Conservation (phyloP, 345 rosid genomes). For the Salix brachista region DNA sequence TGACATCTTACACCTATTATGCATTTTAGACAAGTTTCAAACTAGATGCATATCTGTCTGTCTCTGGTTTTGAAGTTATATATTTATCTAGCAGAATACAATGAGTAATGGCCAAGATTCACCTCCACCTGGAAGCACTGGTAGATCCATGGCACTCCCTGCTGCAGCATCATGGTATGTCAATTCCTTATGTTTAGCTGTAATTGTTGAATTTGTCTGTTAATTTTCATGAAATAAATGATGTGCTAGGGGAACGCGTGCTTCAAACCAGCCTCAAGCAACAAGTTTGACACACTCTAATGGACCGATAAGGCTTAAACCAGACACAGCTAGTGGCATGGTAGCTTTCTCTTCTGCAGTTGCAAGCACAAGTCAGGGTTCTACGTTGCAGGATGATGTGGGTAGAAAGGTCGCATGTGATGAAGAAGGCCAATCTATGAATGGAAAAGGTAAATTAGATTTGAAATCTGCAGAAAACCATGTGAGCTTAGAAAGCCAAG, state of each 20-base stretch:
- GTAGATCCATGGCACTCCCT: slow-evolving; percentile 64
- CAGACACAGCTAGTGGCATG: slow-evolving; percentile 34
- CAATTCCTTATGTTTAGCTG: not conserved
- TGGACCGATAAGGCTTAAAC: slow-evolving; percentile 50
- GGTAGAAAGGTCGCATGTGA: slow-evolving; percentile 19
- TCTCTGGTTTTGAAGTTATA: not conserved
- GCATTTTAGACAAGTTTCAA: not conserved
- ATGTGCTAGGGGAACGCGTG: slow-evolving; percentile 54
- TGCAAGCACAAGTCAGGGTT: slow-evolving; percentile 34
- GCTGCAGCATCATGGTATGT: slow-evolving; percentile 86
- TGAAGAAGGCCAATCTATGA: slow-evolving; percentile 16
- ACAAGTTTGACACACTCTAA: slow-evolving; percentile 38
- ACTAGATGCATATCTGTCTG: not conserved
- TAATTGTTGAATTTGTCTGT: not conserved
- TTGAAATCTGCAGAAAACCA: slow-evolving; percentile 14
- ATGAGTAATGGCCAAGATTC: slow-evolving; percentile 38
- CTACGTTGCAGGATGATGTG: slow-evolving; percentile 12
- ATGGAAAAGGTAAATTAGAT: slow-evolving; percentile 21
- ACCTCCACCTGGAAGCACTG: slow-evolving; percentile 57
- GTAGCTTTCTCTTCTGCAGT: slow-evolving; percentile 43
- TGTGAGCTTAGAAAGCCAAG: not conserved
- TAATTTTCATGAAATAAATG: slow-evolving; percentile 14
- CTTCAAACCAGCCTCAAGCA: slow-evolving; percentile 40
- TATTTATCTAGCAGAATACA: slow-evolving; percentile 38
- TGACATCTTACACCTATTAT: not conserved